Conservation (phyloP, 768 basidiomycete species). For the Asterophora lycoperdoides region DNA sequence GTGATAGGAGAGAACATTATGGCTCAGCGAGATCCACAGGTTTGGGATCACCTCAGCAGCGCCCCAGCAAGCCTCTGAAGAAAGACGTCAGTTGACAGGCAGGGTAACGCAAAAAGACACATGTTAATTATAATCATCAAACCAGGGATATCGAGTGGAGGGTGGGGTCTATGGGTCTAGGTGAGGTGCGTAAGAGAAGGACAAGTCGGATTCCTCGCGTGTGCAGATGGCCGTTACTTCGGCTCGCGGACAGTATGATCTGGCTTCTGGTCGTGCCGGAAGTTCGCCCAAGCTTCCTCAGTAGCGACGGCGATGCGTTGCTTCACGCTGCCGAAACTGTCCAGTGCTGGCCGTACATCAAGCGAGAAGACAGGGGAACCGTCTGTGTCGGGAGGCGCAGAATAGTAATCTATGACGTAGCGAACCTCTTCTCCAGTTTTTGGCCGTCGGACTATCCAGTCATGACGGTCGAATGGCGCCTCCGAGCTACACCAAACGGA, state of each 20-base stretch:
- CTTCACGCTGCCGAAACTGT: slow-evolving; percentile 72
- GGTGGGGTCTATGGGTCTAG: too few species aligned
- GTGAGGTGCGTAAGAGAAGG: too few species aligned
- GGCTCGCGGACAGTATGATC: slow-evolving; percentile 16
- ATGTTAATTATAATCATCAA: neutral
- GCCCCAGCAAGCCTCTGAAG: too few species aligned
- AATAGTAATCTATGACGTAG: slow-evolving; percentile 99
- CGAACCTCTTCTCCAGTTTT: slow-evolving; percentile 78
- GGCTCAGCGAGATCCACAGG: too few species aligned
- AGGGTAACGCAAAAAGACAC: too few species aligned
- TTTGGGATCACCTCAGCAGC: too few species aligned
- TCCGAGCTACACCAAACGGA: slow-evolving; percentile 53
- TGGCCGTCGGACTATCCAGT: slow-evolving; percentile 90
- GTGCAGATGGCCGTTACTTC: slow-evolving; percentile 1
- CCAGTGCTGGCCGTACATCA: slow-evolving; percentile 93
- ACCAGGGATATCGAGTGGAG: neutral
- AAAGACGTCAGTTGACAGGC: too few species aligned
- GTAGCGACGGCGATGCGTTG: slow-evolving; percentile 69
- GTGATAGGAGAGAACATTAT: too few species aligned
- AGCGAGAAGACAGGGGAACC: slow-evolving; percentile 94
- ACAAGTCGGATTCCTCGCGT: too few species aligned
- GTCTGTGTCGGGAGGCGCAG: slow-evolving; percentile 82
- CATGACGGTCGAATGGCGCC: slow-evolving; percentile 96
- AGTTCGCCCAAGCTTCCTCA: slow-evolving; percentile 58
- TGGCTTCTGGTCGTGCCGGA: slow-evolving; percentile 33